Conservation (phyloP, 345 rosid genomes). For the Rhodamnia rubescens region DNA sequence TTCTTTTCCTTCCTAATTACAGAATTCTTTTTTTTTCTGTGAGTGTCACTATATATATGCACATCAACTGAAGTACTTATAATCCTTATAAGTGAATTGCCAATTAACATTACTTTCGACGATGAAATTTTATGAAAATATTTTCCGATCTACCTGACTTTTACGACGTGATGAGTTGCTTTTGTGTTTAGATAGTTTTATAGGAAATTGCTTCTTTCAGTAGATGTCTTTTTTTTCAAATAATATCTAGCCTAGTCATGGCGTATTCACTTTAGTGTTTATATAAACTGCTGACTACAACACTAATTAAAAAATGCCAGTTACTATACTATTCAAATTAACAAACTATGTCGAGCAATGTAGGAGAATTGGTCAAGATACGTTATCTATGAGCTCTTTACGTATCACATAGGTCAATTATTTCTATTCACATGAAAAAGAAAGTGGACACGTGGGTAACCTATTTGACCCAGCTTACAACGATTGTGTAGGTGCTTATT, state of each 20-base stretch:
- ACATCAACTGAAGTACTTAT: neutral
- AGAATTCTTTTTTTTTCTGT: neutral
- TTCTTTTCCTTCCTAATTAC: neutral
- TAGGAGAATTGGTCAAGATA: neutral
- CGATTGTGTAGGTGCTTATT: too few relatives aligned
- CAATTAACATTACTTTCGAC: neutral
- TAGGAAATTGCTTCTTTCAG: neutral
- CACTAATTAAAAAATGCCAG: neutral
- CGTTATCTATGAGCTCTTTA: neutral
- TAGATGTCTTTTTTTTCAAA: too few relatives aligned
- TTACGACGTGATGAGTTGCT: neutral
- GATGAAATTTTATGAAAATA: neutral
- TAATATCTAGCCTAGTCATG: neutral
- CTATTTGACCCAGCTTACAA: too few relatives aligned
- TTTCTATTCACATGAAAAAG: too few relatives aligned
- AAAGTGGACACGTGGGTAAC: too few relatives aligned
- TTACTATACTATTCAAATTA: neutral
- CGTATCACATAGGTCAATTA: too few relatives aligned
- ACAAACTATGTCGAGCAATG: neutral
- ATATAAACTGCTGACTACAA: neutral
- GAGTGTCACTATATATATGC: neutral
- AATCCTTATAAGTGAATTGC: neutral
- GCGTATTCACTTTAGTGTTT: neutral
- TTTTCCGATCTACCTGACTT: neutral
- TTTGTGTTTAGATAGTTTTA: neutral